These are phyloP conservation scores for Penstemon newberryi DNA, from an alignment of 257 asterid genomes.

Conservation along the genomic window DNA sequence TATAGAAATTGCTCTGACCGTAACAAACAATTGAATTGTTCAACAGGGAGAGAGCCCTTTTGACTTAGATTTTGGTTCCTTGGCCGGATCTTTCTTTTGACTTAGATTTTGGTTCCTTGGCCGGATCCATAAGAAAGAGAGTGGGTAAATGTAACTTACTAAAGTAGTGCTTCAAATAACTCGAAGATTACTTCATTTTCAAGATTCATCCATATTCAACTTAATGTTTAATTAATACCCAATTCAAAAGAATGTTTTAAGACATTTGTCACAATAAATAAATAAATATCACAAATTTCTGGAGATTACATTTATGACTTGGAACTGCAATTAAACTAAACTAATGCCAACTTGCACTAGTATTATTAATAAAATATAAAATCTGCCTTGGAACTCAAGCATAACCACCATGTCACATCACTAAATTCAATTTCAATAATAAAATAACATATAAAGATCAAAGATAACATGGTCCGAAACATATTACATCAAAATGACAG, in stretches of 20 bases:
- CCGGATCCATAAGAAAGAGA: no score
- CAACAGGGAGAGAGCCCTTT: no score
- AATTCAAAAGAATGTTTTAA: slow-evolving; percentile 16
- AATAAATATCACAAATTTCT: slow-evolving; percentile 1
- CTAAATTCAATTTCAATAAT: slow-evolving; percentile 5
- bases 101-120: no score
- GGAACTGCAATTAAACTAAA: background rate
- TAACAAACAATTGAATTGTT: no score
- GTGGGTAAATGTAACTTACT: no score
- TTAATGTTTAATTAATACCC: background rate
- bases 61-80: no score
- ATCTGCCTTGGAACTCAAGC: slow-evolving; percentile 2
- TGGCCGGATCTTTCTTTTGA: no score
- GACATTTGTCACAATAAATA: slow-evolving; percentile 16
- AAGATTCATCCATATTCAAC: background rate
- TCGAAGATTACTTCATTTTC: no score
- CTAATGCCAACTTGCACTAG: slow-evolving; percentile 19
- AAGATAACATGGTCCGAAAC: slow-evolving; percentile 25
- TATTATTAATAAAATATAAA: background rate
- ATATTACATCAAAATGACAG: slow-evolving; percentile 39
- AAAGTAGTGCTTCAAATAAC: no score
- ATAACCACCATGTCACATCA: slow-evolving; percentile 5
- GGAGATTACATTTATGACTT: background rate
- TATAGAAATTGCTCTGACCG: no score
- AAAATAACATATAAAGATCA: slow-evolving; percentile 14